These are phyloP conservation scores for Penicillium atrosanguineum DNA, from an alignment of 495 filamentous ascomycete species.

Conservation along the genomic window DNA sequence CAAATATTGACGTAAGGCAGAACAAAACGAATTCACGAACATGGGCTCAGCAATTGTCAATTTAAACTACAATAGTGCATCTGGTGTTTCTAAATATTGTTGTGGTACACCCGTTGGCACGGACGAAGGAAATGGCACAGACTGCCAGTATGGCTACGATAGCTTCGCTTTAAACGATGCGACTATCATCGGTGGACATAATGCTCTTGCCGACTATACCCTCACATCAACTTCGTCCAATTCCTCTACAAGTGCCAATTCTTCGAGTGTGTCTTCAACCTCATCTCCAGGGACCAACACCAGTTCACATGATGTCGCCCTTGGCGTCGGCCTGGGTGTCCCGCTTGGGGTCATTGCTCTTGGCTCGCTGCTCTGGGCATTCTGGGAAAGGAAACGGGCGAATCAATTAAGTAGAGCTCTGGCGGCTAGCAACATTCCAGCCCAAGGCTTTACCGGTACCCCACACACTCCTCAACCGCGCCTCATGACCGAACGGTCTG, in stretches of 20 bases:
- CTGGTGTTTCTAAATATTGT: slow-evolving; percentile 27
- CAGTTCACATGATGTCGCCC: slow-evolving; percentile 14
- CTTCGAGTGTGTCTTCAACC: background rate
- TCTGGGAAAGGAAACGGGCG: slow-evolving; percentile 24
- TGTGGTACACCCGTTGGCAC: slow-evolving; percentile 24
- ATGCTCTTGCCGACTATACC: slow-evolving; percentile 21
- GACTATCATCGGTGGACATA: slow-evolving; percentile 16
- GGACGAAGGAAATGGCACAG: slow-evolving; percentile 2
- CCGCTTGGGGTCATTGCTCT: slow-evolving; percentile 32
- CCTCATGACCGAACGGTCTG: slow-evolving; percentile 1
- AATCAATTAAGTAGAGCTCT: slow-evolving; percentile 7
- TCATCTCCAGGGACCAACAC: slow-evolving; percentile 25
- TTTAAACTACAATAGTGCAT: slow-evolving; percentile 5
- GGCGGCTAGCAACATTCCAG: background rate
- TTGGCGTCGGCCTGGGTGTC: slow-evolving; percentile 29
- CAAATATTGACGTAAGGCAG: background rate
- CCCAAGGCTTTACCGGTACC: background rate
- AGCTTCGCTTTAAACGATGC: slow-evolving; percentile 21
- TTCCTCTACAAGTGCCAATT: background rate
- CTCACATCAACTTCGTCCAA: slow-evolving; percentile 6
- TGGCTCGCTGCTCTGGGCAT: slow-evolving; percentile 26
- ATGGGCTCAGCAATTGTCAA: slow-evolving; percentile 30
- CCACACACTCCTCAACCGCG: background rate
- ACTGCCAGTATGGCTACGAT: slow-evolving; percentile 18
- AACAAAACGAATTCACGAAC: background rate